Base-by-base conservation (phyloP, 129 eudicot species). In the Oenanthe sinensis region DNA sequence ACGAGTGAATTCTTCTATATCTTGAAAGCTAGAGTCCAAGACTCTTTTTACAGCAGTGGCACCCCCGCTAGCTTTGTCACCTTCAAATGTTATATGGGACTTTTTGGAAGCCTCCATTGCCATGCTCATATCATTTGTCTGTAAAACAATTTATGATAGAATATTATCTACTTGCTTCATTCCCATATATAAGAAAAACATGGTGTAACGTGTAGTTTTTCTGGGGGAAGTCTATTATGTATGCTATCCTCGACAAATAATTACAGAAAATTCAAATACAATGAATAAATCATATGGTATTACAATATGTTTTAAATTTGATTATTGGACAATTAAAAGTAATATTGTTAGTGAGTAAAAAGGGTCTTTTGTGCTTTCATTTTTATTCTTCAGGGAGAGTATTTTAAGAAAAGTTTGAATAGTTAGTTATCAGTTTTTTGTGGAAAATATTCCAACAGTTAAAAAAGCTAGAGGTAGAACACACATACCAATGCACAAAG, bases 51-150 rank as follows among this genome's bases (percentile, higher is more conserved):
- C 82, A 9, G 87, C 85, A 60, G 46, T 75, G 28, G 81, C 84
- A 45, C 86, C 86, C 78, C 90, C 91, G 71, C 90, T 81, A 74
- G 84, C 81, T 79, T 96, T 85, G 81, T 90, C 92, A 79, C 86
- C 88, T 58, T 87, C 82, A 86, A 86, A 96, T 52, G 90, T 89
- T 75, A 58, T 81, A 77, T 82, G 88, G 13, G 97, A 82, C 75
- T 86, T 90, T 37, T 83, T 81, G 30, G 90, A 82, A 40, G 99
- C 99, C 39, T 96, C 97, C 99, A 96, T 92, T 49, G 99, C 99
- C 79, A 81, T 84, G 79, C 81, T 86, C 58, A 87, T 87, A 68
- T 90, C 90, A 30, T 87, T 73, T 24, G 96, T 83, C 99, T 96
- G 91, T 81, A 45, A 81, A 45, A 75, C 42, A 62, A 28, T 24